Percentiles rank a stretch among this genome's conserved stretches.
These are phyloP conservation scores for Skeletonema tropicum DNA, from an alignment of 108 stramenopile species.

Conservation along the genomic window DNA sequence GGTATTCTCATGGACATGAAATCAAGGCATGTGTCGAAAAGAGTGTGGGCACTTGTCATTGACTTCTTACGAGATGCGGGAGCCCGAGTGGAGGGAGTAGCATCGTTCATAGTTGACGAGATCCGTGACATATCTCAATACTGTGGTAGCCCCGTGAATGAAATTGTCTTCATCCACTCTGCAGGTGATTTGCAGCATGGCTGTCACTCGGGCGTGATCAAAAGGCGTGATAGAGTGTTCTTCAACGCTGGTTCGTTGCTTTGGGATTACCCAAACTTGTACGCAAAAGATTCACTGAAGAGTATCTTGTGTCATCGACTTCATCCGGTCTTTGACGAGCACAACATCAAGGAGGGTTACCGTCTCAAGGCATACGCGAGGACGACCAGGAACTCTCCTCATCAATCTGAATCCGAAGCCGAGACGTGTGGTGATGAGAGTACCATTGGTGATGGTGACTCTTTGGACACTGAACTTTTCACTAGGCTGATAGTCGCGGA, in stretches of 20 bases:
- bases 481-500: constrained; percentile 33
- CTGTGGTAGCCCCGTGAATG: constrained; percentile 55
- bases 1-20: constrained; percentile 83
- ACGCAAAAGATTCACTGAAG: constrained; percentile 35
- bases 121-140: constrained; percentile 72
- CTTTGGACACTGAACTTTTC: constrained; percentile 40
- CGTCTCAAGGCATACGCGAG: constrained; percentile 62
- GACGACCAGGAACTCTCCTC: constrained; percentile 13
- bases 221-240: constrained; percentile 75
- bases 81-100: constrained; percentile 77
- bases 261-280: constrained; percentile 63
- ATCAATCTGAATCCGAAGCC: constrained; percentile 23
- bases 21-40: constrained; percentile 79
- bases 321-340: constrained; percentile 62
- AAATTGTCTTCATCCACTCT: constrained; percentile 81
- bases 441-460: constrained; percentile 39
- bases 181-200: constrained; percentile 84
- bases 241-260: constrained; percentile 87
- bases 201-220: constrained; percentile 68
- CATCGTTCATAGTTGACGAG: constrained; percentile 76
- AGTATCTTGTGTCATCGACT: constrained; percentile 50
- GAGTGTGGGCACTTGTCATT: constrained; percentile 74
- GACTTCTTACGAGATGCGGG: constrained; percentile 65
- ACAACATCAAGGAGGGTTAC: constrained; percentile 60
- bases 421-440: constrained; percentile 50